Conservation (phyloP, 163 green algal genomes). For the Chloromonas sp. region DNA sequence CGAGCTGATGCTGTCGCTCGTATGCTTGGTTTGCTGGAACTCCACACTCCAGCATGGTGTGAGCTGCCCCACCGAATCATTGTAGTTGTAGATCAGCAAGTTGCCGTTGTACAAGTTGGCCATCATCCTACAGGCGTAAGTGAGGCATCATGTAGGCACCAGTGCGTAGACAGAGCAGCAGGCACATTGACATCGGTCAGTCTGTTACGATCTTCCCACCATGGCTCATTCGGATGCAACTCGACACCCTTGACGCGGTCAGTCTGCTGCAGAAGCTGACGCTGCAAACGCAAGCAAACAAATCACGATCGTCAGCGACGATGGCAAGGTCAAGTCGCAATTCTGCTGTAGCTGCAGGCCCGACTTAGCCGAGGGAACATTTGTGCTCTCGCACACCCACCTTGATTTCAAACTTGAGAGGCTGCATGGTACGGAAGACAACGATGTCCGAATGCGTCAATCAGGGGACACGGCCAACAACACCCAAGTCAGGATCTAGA, state of each 20-base stretch:
- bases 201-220: conserved; percentile 47
- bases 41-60: not conserved
- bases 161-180: too few species aligned
- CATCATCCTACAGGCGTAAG: conserved; percentile 73
- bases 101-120: conserved; percentile 96
- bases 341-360: not conserved
- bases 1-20: too few species aligned
- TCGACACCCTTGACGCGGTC: conserved; percentile 98
- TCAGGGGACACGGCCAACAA: too few species aligned
- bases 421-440: conserved; percentile 26
- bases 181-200: too few species aligned
- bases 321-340: not conserved
- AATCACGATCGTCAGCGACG: not conserved
- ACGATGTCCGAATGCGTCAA: too few species aligned
- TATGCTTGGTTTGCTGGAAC: not conserved
- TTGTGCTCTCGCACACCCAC: conserved; percentile 19
- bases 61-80: conserved; percentile 56
- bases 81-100: conserved; percentile 97
- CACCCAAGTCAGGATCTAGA: too few species aligned
- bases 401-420: conserved; percentile 68
- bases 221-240: conserved; percentile 97
- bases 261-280: conserved; percentile 76
- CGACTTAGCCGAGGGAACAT: not conserved
- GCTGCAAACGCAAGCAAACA: conserved; percentile 12
- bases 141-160: too few species aligned